Evolutionary conservation across 192 early-diverging fungal species (phyloP).

Genomic region (Backusella sp.): DNA sequence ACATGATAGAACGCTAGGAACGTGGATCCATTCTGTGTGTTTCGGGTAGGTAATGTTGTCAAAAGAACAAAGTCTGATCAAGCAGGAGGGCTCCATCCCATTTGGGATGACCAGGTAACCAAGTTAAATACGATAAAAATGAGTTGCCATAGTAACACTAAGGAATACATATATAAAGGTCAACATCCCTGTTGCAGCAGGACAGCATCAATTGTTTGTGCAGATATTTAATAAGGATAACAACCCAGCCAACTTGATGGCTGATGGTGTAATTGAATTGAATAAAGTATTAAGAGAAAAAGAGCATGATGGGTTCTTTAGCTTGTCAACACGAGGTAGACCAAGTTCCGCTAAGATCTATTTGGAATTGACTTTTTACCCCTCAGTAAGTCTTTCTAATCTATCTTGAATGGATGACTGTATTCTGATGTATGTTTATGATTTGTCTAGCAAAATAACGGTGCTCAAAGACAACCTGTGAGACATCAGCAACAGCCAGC

Average conservation of each 20-base stretch:
- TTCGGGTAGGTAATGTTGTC: conserved; percentile 40
- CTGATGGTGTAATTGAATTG: background rate
- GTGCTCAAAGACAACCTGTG: background rate
- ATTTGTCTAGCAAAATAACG: background rate
- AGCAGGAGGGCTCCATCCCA: conserved; percentile 47
- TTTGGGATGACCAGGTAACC: conserved; percentile 57
- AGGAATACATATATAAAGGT: background rate
- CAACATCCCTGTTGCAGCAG: background rate
- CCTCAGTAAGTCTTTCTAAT: background rate
- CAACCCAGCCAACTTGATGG: conserved; percentile 3
- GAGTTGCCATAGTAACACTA: background rate
- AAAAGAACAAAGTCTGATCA: conserved; percentile 46
- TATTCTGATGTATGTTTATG: background rate
- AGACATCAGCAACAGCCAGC: background rate
- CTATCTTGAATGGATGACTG: background rate
- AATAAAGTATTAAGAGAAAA: conserved; percentile 3
- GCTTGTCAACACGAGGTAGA: background rate
- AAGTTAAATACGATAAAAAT: too few species aligned
- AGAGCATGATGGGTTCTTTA: conserved; percentile 10
- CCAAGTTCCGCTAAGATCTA: background rate
- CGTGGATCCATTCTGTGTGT: conserved; percentile 47
- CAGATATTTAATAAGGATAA: conserved; percentile 14
- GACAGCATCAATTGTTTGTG: background rate
- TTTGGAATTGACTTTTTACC: conserved; percentile 11
- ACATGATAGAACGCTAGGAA: background rate